phyloP scores from a whole-genome alignment of 345 rosid genomes.

The Syzygium oleosum region DNA sequence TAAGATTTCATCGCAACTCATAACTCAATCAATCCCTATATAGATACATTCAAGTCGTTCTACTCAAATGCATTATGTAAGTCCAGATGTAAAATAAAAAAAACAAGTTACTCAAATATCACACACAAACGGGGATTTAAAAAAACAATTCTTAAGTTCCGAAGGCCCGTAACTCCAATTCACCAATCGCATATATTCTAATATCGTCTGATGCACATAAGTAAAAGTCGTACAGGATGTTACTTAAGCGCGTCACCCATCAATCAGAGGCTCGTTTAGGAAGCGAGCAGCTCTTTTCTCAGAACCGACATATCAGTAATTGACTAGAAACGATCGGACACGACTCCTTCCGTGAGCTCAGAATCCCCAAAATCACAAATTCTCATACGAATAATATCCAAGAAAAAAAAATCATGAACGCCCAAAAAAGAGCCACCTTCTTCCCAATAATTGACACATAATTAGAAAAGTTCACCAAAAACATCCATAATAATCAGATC shows the following conservation, averaged over 20 bases:
- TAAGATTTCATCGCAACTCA: background rate
- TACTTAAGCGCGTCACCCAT: background rate
- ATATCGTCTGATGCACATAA: background rate
- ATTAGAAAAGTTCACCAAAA: background rate
- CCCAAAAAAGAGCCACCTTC: background rate
- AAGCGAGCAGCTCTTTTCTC: fast-evolving
- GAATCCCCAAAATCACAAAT: background rate
- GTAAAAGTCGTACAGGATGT: background rate
- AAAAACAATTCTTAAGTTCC: background rate
- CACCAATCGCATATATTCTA: background rate
- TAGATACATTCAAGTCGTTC: background rate
- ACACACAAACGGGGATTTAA: background rate
- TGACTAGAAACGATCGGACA: fast-evolving
- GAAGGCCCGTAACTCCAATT: background rate
- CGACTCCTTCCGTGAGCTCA: background rate
- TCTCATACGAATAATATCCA: fast-evolving
- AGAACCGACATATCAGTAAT: fast-evolving
- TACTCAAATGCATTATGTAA: background rate
- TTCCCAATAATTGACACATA: background rate
- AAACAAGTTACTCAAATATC: background rate
- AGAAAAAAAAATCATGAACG: background rate
- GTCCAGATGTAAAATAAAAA: background rate
- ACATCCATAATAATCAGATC: background rate
- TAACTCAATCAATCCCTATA: background rate
- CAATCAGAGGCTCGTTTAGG: background rate